These are phyloP conservation scores for Fragilaria crotonensis DNA, from an alignment of 108 stramenopile species.

Conservation along the genomic window DNA sequence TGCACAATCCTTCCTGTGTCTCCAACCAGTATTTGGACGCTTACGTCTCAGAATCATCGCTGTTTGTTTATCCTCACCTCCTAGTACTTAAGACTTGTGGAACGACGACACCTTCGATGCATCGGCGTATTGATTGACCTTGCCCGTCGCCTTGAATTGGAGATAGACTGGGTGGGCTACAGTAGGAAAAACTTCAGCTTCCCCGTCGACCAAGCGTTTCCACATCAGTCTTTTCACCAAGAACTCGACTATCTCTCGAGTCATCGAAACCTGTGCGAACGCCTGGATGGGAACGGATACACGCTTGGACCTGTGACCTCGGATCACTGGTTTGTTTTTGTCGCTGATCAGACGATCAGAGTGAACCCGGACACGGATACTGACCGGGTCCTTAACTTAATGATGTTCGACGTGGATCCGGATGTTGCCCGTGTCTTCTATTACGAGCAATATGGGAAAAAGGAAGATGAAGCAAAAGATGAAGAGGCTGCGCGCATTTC, in stretches of 20 bases:
- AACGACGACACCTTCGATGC: constrained; percentile 96
- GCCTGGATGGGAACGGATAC: constrained; percentile 92
- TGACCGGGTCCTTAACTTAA: constrained; percentile 98
- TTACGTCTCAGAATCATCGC: constrained; percentile 94
- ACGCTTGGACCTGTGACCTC: constrained; percentile 96
- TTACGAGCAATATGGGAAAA: constrained; percentile 60
- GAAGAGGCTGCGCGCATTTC: constrained; percentile 75
- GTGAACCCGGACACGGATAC: constrained; percentile 60
- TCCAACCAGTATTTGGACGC: constrained; percentile 95
- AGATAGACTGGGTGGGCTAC: constrained; percentile 99
- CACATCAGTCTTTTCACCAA: constrained; percentile 86
- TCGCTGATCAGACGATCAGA: constrained; percentile 95
- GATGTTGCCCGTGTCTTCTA: constrained; percentile 83
- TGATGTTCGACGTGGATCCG: constrained; percentile 99
- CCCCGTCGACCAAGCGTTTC: constrained; percentile 90
- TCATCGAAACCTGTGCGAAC: constrained; percentile 81
- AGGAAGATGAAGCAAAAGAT: constrained; percentile 65
- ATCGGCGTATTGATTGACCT: constrained; percentile 86
- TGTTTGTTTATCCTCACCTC: constrained; percentile 99
- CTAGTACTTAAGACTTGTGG: constrained; percentile 99
- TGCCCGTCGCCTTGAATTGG: constrained; percentile 80
- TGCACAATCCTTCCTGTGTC: constrained; percentile 93
- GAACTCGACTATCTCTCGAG: constrained; percentile 89
- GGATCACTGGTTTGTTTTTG: constrained; percentile 99
- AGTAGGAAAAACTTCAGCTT: constrained; percentile 97